phyloP scores from a whole-genome alignment of 2,329 filamentous ascomycete species.

The Aspergillus intermedius region DNA sequence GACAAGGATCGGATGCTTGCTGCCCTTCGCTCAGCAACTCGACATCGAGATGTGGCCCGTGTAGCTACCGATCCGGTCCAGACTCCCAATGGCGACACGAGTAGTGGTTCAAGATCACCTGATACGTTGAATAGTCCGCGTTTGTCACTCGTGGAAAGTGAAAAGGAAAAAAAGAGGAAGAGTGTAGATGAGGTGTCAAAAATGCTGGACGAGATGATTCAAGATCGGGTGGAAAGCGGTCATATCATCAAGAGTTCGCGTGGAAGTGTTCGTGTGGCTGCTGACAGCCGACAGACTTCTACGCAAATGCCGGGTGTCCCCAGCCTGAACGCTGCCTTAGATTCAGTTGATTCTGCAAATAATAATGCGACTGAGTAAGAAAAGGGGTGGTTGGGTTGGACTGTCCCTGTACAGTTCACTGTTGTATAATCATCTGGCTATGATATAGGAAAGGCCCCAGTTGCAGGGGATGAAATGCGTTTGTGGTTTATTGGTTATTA shows the following conservation, averaged over 20 bases:
- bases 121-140: slow-evolving; percentile 24
- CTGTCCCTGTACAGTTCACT: background rate
- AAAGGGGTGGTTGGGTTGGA: background rate
- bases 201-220: slow-evolving; percentile 94
- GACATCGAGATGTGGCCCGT: slow-evolving; percentile 78
- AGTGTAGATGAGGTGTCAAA: slow-evolving; percentile 88
- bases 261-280: slow-evolving; percentile 59
- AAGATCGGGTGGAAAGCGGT: slow-evolving; percentile 73
- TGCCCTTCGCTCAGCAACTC: slow-evolving; percentile 75
- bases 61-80: slow-evolving; percentile 36
- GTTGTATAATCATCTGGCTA: background rate
- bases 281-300: slow-evolving; percentile 32
- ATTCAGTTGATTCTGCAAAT: slow-evolving; percentile 3
- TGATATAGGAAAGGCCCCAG: background rate
- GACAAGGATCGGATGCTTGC: slow-evolving; percentile 93
- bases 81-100: slow-evolving; percentile 20
- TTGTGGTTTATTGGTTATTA: background rate
- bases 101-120: slow-evolving; percentile 19
- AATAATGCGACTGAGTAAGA: background rate
- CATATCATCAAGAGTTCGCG: slow-evolving; percentile 61
- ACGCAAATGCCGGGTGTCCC: slow-evolving; percentile 20
- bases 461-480: background rate
- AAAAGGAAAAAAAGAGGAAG: slow-evolving; percentile 45
- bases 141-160: slow-evolving; percentile 23
- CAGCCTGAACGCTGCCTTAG: slow-evolving; percentile 17